Evolutionary conservation across 441 rosid genomes (phyloP).

Genomic region (Dalechampia spathulata): DNA sequence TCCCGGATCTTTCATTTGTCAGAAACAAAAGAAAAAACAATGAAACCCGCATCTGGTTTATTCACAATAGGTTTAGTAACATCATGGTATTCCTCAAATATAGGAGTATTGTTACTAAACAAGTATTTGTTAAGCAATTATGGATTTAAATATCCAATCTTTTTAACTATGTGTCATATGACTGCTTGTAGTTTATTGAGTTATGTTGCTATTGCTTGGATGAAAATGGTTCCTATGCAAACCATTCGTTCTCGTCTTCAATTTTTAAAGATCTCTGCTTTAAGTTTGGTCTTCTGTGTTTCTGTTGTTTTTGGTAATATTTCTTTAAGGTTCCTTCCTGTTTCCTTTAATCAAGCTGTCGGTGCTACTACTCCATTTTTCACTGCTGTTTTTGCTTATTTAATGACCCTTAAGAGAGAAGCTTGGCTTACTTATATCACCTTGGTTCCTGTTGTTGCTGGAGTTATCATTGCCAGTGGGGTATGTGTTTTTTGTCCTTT

Average conservation of each 20-base stretch:
- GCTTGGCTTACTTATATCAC: conserved; percentile 87
- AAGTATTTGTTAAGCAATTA: conserved; percentile 78
- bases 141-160: conserved; percentile 87
- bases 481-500: conserved; percentile 20
- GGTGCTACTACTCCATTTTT: conserved; percentile 97
- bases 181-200: conserved; percentile 76
- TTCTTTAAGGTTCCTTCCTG: conserved; percentile 69
- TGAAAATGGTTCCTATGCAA: conserved; percentile 90
- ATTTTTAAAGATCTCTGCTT: conserved; percentile 70
- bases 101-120: conserved; percentile 77
- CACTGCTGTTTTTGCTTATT: too few species aligned
- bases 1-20: too few species aligned
- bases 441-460: conserved; percentile 66
- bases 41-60: conserved; percentile 45
- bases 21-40: too few species aligned
- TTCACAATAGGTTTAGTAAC: conserved; percentile 74
- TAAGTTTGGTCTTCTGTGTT: conserved; percentile 77
- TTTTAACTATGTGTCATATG: conserved; percentile 95
- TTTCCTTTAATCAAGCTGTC: conserved; percentile 75
- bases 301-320: conserved; percentile 86
- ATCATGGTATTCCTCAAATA: conserved; percentile 82
- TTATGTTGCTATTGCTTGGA: conserved; percentile 79
- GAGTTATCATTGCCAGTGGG: conserved; percentile 91
- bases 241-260: conserved; percentile 70
- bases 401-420: conserved; percentile 76